Base-by-base conservation (phyloP, 2,329 filamentous ascomycete genomes). In the Pestalotiopsis fici region DNA sequence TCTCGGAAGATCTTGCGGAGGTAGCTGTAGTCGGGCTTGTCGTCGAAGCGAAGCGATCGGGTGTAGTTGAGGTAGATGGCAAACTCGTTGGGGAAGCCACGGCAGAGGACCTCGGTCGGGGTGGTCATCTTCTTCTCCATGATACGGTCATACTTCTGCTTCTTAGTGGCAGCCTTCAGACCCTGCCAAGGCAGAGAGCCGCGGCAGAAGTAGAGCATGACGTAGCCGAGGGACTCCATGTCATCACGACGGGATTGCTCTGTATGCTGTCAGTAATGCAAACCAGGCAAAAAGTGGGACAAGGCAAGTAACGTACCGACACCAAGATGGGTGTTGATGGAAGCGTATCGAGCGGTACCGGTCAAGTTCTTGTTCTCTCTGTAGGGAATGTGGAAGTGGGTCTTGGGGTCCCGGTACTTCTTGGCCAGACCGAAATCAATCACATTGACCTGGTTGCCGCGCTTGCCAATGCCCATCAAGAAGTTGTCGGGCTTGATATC, bases 101-200 rank as follows among this genome's bases (percentile, higher is more conserved):
- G 94, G 91, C 96, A 99, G 62, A 99, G 93, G 61, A 98, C 95
- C 84, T 99, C 95, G 75, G 95, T 98, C 9, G 96, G 95, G 3
- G 96, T 99, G 15, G 96, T 99, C 96, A 98, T 98, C 93, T 99
- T 99, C 91, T 99, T 99, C 88, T 99, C 96, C 95, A 98, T 98
- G 85, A 99, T 99, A 72, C 95, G 91, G 84, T 99, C 96, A 80
- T 99, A 98, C 87, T 99, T 99, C 86, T 98, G 95, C 91, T 98
- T 98, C 91, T 98, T 98, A 73, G 95, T 98, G 75, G 95, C 95
- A 85, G 95, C 95, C 90, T 98, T 98, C 66, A 98, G 88, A 67
- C 96, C 96, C 86, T 99, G 96, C 96, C 96, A 99, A 70, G 96
- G 96, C 67, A 99, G 94, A 71, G 95, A 98, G 71, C 96, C 96